Base-by-base conservation (phyloP, 306 rosid genomes). In the Sicyos baderoa region DNA sequence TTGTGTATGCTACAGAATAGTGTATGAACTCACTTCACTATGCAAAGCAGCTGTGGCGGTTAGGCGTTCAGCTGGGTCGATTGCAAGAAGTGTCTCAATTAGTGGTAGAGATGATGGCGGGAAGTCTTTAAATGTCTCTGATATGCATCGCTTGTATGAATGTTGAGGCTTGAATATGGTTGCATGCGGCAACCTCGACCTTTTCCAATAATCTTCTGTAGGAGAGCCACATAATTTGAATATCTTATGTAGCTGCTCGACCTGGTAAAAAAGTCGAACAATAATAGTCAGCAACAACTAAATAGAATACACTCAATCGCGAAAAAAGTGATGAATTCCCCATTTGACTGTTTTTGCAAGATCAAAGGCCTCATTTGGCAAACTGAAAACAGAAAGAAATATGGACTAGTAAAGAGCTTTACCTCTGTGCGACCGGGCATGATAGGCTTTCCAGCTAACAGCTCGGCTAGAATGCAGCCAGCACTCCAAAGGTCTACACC, bases 401-500 rank as follows among this genome's bases (percentile, higher is more conserved):
- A 69, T 29, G 63, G 23, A 71, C 9, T 16, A 11, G 22, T 15
- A 40, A 71, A 40, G 53, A 61, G 81, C 73, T 81, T 75, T 74
- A 91, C 97, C 86, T 91, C 97, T 5, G 95, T 91, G 72, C 93
- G 89, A 65, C 97, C 97, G 10, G 97, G 93, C 91, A 91, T 88
- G 80, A 91, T 91, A 29, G 97, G 97, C 84, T 84, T 91, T 78
- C 97, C 93, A 0, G 93, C 95, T 79, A 86, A 79, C 73, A 91
- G 72, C 76, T 91, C 95, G 49, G 93, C 97, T 72, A 91, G 81
- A 72, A 91, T 91, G 83, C 97, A 91, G 62, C 97, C 97, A 72
- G 97, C 95, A 82, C 97, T 91, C 97, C 97, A 91, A 51, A 91
- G 82, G 80, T 88, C 97, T 51, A 91, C 91, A 62, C 93, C 97